Conservation (phyloP, 2,329 filamentous ascomycete genomes). For the Salinomyces thailandicus region DNA sequence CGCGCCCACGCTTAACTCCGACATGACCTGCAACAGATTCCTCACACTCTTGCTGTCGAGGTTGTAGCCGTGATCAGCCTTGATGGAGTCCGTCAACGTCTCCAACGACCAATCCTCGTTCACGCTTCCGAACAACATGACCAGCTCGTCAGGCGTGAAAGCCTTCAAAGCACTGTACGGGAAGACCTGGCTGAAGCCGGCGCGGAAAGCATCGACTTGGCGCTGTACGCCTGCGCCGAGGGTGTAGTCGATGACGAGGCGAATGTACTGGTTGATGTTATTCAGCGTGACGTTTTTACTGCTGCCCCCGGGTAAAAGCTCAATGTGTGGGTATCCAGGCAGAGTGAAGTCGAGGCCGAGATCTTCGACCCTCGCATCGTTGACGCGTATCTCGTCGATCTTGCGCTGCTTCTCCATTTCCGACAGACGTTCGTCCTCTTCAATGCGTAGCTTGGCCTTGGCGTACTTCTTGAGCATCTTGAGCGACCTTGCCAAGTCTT, state of each 20-base stretch:
- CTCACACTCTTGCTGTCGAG: constrained; percentile 95
- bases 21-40: constrained; percentile 91
- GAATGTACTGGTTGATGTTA: constrained; percentile 82
- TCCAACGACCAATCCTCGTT: constrained; percentile 97
- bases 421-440: constrained; percentile 57
- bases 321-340: constrained; percentile 79
- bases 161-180: constrained; percentile 84
- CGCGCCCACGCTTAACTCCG: constrained; percentile 61
- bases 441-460: constrained; percentile 69
- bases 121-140: constrained; percentile 83
- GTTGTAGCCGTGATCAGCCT: constrained; percentile 96
- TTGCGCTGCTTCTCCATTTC: constrained; percentile 60
- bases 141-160: constrained; percentile 90
- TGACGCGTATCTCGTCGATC: constrained; percentile 59
- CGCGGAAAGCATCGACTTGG: constrained; percentile 83
- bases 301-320: constrained; percentile 65
- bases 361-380: constrained; percentile 72
- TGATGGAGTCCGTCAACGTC: constrained; percentile 95
- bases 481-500: constrained; percentile 73
- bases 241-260: constrained; percentile 84
- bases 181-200: constrained; percentile 91
- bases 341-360: constrained; percentile 88
- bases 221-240: constrained; percentile 76
- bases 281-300: constrained; percentile 72
- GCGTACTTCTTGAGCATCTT: constrained; percentile 81